Evolutionary conservation across 2,329 filamentous ascomycete species (phyloP), one percentile per base, ranked within the genome.

Genomic region (Fusarium floridanum): DNA sequence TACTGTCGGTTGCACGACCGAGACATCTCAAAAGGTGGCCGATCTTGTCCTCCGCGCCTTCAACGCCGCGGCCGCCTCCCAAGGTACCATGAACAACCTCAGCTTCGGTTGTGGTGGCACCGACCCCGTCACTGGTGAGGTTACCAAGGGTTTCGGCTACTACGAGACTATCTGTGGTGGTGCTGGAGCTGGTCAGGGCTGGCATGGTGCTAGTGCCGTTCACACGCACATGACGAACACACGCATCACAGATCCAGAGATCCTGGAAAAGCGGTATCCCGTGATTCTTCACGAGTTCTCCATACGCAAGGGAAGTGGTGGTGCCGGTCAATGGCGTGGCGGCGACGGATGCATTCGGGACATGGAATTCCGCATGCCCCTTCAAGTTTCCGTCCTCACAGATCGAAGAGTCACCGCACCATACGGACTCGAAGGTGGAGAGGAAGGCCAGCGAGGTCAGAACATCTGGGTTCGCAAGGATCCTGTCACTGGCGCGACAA

Each of bases 1-100:
- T 1, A 78, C 80, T 2, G 82, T 82, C 5, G 81, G 81, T 4
- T 80, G 79, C 48, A 83, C 79, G 8, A 80, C 78, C 4, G 76
- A 81, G 14, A 83, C 82, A 0, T 82, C 81, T 2, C 82, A 83
- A 67, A 81, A 80, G n/a, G 76, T 83, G 2, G 78, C 81, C 7
- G 93, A 95, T 77, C 92, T 95, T 2, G 92, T 95, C 1, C 87
- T 95, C 53, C 93, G 92, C 75, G 93, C 92, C 2, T 95, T 95
- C 86, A 86, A 88, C 61, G 93, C 93, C 2, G 94, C 91, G 66
- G 92, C 93, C 1, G 94, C 93, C 3, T 91, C 88, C 0, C 94
- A 95, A 76, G 94, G 93, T n/a, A 92, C 93, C 78, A 93, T 91
- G 80, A 95, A 95, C 82, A 95, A 95, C 78, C 85, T 95, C 14